phyloP scores from a whole-genome alignment of 2,329 filamentous ascomycete genomes.

The Trichophyton benhamiae region DNA sequence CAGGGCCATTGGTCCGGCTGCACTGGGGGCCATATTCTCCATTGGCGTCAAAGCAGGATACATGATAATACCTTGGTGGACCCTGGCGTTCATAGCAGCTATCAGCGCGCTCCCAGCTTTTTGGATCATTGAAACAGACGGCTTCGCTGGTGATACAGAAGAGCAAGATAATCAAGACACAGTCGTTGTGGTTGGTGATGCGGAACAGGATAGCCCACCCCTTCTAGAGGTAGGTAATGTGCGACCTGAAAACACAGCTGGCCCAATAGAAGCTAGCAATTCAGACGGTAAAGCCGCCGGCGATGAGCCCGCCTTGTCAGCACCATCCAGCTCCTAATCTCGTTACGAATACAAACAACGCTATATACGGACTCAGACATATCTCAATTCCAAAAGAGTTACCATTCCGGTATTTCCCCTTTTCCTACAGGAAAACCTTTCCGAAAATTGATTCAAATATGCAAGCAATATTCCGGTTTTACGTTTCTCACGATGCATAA shows the following conservation, averaged over 20 bases:
- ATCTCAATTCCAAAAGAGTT: neutral
- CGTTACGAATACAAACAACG: neutral
- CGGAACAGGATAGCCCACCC: neutral
- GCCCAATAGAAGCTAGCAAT: neutral
- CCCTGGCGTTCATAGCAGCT: constrained; percentile 51
- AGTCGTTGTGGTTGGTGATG: neutral
- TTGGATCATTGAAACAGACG: constrained; percentile 62
- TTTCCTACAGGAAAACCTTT: neutral
- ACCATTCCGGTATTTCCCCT: neutral
- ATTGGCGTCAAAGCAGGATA: constrained; percentile 65
- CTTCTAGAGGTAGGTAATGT: neutral
- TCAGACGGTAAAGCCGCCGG: neutral
- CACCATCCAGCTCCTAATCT: neutral
- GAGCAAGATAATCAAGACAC: constrained; percentile 22
- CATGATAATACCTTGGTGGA: constrained; percentile 70
- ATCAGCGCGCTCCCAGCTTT: constrained; percentile 60
- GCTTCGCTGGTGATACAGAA: constrained; percentile 37
- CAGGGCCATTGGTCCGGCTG: constrained; percentile 63
- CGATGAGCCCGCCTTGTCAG: neutral
- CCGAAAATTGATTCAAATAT: neutral
- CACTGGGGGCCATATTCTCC: constrained; percentile 60
- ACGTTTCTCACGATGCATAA: neutral
- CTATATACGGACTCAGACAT: neutral
- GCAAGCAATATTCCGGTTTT: neutral
- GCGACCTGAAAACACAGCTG: neutral